These are phyloP conservation scores for Pestalotiopsis sp. DNA, from an alignment of 2,329 filamentous ascomycete genomes.

Conservation along the genomic window DNA sequence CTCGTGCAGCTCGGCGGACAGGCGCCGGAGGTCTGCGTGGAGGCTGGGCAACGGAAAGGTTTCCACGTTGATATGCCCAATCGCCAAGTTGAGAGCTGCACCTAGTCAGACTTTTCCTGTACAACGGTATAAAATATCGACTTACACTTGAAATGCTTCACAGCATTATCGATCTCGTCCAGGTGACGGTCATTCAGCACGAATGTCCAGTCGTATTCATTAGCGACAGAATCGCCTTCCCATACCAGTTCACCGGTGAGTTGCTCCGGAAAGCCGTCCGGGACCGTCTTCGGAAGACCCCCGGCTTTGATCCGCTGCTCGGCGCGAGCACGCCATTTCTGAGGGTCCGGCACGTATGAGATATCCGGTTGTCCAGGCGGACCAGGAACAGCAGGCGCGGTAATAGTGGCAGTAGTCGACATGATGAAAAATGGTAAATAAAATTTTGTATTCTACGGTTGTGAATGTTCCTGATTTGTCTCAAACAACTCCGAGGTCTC, in stretches of 20 bases:
- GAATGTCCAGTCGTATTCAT: conserved; percentile 57
- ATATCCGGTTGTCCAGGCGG: conserved; percentile 60
- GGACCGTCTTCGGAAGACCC: conserved; percentile 42
- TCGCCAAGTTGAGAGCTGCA: conserved; percentile 36
- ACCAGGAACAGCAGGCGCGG: conserved; percentile 25
- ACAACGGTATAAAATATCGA: background rate
- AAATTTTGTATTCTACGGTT: background rate
- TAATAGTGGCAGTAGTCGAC: conserved; percentile 20
- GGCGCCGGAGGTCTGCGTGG: conserved; percentile 48
- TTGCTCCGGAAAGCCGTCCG: conserved; percentile 51
- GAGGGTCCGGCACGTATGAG: conserved; percentile 54
- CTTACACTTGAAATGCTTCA: conserved; percentile 46
- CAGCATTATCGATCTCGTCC: conserved; percentile 48
- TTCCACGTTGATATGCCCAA: conserved; percentile 47
- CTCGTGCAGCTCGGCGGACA: conserved; percentile 58
- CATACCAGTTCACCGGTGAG: conserved; percentile 57
- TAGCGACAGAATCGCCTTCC: conserved; percentile 53
- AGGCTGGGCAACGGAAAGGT: conserved; percentile 61
- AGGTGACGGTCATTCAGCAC: conserved; percentile 48
- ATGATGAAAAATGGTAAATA: background rate
- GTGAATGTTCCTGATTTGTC: background rate
- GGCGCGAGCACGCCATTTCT: conserved; percentile 56
- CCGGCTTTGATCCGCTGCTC: conserved; percentile 46
- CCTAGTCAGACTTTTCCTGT: background rate
- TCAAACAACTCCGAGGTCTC: background rate